Base-by-base conservation (phyloP, 306 rosid genomes). In the Cucumis sativus region DNA sequence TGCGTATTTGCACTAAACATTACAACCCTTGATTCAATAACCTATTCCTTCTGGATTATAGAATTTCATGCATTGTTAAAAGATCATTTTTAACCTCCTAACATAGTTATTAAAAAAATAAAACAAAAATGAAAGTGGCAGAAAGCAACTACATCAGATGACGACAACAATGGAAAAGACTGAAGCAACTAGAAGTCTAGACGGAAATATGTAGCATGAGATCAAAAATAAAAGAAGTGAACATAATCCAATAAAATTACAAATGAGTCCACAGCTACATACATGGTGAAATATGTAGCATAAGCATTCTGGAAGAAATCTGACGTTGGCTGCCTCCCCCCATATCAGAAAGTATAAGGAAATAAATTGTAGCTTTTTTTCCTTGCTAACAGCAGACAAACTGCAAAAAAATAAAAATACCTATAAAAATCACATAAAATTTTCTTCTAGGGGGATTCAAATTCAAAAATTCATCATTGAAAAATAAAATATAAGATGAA, bases 241-340 rank as follows among this genome's bases (percentile, higher is more conserved):
- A 23, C 60, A 49, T 71, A 68, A 47, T 77, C 60, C 40, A 75
- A n/a, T n/a, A 37, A n/a, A 60, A 52, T 25, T 28, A 51, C 23
- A 33, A 76, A 61, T 54, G 62, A 73, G 23, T 65, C 66, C 67
- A 77, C 28, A 67, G 77, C 55, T 59, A 85, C 98, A 88, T 90
- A 94, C 98, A 74, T 94, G 98, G 82, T 94, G 98, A 84, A 94
- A 94, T 87, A 94, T 91, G 91, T 94, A 94, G 91, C 98, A 94
- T 90, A 94, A 86, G 88, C 98, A 92, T 87, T 94, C 98, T 9
- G 98, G 97, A 52, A 94, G 89, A 87, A 91, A 94, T 83, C 98
- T 94, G 83, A 92, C 61, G 79, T 94, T 94, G 82, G 95, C 21
- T 41, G 98, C 90, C 87, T 94, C 98, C 63, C 98, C 98, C 98